Conservation (phyloP, 345 rosid genomes). For the Melaleuca alternifolia region DNA sequence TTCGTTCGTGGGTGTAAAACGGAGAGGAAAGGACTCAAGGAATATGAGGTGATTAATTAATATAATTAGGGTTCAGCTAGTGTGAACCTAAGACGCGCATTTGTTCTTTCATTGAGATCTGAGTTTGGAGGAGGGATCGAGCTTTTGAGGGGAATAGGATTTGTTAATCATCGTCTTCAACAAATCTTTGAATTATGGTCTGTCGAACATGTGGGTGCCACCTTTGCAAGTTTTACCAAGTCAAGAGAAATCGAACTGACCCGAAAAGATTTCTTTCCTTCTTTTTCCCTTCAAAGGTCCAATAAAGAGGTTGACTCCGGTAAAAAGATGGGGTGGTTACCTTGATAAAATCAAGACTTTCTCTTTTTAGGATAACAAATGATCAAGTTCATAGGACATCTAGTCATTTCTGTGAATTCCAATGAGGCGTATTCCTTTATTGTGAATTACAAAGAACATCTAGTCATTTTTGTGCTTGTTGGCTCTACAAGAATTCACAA, state of each 20-base stretch:
- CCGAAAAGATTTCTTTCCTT: not conserved
- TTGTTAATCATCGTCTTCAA: not conserved
- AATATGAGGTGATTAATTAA: not conserved
- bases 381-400: not conserved
- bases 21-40: not conserved
- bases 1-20: not conserved
- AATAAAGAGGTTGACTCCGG: not conserved
- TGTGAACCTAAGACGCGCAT: not conserved
- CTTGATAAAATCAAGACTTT: not conserved
- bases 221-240: not conserved
- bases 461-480: not conserved
- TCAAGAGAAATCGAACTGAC: not conserved
- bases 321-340: not conserved
- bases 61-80: not conserved
- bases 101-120: not conserved
- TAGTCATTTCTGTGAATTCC: not conserved
- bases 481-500: not conserved
- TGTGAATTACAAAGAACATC: too few species aligned
- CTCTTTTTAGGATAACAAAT: not conserved
- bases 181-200: not conserved
- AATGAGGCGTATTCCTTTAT: too few species aligned
- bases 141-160: not conserved
- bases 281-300: not conserved
- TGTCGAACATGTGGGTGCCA: slow-evolving; percentile 2
- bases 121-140: not conserved